Conservation (phyloP, 164 flowering plant species). For the Litsea cubeba region DNA sequence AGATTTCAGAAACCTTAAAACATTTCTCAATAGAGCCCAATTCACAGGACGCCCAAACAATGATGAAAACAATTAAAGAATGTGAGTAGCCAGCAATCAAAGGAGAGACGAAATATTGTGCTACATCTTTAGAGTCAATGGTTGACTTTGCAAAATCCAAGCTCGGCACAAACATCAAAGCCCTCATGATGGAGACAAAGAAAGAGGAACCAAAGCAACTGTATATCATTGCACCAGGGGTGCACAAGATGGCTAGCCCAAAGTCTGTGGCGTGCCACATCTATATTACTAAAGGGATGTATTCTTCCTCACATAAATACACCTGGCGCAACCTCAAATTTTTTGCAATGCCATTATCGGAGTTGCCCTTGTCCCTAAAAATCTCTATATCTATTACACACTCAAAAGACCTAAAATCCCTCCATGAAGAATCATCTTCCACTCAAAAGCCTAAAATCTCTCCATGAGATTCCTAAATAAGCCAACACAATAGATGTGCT, state of each 20-base stretch:
- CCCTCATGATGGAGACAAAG: slow-evolving; percentile 10
- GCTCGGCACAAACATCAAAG: slow-evolving; percentile 19
- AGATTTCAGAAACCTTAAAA: slow-evolving; percentile 24
- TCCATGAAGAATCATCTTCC: no score
- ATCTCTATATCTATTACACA: no score
- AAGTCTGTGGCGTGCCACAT: slow-evolving; percentile 25
- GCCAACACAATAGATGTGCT: no score
- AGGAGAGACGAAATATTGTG: slow-evolving; percentile 28
- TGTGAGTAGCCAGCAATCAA: slow-evolving; percentile 24
- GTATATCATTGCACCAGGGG: slow-evolving; percentile 12
- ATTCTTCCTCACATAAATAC: no score
- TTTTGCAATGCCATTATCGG: no score
- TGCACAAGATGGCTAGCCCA: slow-evolving; percentile 12
- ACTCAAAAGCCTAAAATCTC: no score
- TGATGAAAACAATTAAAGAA: slow-evolving; percentile 22
- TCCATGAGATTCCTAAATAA: no score
- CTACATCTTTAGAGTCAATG: slow-evolving; percentile 36
- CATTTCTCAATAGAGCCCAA: slow-evolving; percentile 27
- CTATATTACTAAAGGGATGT: no score
- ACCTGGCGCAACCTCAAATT: no score
- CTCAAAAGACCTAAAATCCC: no score
- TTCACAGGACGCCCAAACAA: slow-evolving; percentile 31
- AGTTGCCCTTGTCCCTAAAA: no score
- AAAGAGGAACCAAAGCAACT: slow-evolving; percentile 10
- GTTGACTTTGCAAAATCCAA: slow-evolving; percentile 26